A percentile compares a stretch with the other conserved stretches of the same genome.
These are phyloP conservation scores for Fraxinus floribunda DNA, from an alignment of 305 asterid genomes.

Conservation along the genomic window DNA sequence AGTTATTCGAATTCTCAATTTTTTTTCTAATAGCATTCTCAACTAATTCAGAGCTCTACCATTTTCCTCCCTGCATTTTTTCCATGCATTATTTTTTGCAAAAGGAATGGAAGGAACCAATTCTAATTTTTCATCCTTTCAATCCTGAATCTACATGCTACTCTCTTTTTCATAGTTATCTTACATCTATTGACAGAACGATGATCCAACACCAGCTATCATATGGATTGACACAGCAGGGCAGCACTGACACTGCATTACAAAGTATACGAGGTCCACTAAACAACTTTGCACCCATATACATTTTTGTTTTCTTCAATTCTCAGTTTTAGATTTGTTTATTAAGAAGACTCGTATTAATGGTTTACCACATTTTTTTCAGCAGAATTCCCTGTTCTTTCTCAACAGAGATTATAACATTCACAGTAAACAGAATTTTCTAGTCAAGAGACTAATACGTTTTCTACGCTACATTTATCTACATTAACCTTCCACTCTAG, in stretches of 20 bases:
- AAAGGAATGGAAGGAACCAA: not conserved
- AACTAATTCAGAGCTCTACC: not conserved
- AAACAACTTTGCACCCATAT: not conserved
- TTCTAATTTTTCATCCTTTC: not conserved
- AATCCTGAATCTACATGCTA: not conserved
- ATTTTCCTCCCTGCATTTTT: not conserved
- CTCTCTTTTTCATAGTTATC: not conserved
- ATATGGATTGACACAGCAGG: not conserved
- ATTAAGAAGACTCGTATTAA: slow-evolving; percentile 9
- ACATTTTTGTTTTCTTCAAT: not conserved
- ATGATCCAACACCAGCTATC: not conserved
- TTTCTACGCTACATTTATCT: not conserved
- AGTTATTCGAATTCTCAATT: not conserved
- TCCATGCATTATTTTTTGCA: not conserved
- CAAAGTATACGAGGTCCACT: not conserved
- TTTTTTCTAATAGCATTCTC: slow-evolving; percentile 1
- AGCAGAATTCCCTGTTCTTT: not conserved
- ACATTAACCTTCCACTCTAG: not conserved
- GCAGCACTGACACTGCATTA: not conserved
- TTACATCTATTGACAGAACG: not conserved
- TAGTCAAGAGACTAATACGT: not conserved
- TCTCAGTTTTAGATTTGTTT: slow-evolving; percentile 11
- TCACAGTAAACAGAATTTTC: not conserved
- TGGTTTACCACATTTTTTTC: not conserved
- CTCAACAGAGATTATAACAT: not conserved